phyloP scores from a whole-genome alignment of 768 basidiomycete species.

The Cystofilobasidium ferigula region DNA sequence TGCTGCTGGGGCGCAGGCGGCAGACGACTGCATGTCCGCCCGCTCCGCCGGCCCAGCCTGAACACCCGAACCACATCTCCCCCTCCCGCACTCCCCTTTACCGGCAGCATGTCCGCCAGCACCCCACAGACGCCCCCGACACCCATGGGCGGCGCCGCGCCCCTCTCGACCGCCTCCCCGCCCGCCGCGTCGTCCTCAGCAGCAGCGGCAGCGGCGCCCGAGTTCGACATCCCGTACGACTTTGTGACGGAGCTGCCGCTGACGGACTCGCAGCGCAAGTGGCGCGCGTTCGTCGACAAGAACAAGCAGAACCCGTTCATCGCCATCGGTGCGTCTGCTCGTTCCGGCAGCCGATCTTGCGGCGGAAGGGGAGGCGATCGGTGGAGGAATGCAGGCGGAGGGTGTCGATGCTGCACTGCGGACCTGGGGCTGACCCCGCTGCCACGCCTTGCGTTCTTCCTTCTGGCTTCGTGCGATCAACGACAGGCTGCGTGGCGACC shows the following conservation, averaged over 20 bases:
- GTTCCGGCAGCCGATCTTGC: background rate
- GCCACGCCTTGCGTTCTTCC: background rate
- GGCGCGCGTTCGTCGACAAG: background rate
- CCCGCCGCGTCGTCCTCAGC: background rate
- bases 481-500: background rate
- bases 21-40: no score
- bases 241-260: background rate
- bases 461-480: background rate
- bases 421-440: no score
- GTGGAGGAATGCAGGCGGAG: no score
- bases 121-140: background rate
- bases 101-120: background rate
- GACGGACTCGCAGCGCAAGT: background rate
- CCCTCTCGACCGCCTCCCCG: background rate
- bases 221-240: slow-evolving; percentile 6
- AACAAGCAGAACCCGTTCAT: slow-evolving; percentile 11
- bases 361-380: no score
- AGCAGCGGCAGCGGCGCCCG: background rate
- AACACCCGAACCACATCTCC: no score
- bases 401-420: no score
- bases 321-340: background rate
- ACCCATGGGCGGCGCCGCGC: background rate
- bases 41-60: no score
- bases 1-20: no score
- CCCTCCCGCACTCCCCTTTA: background rate